Base-by-base conservation (phyloP, 75 land plant genomes). In the Azolla pinnata region DNA sequence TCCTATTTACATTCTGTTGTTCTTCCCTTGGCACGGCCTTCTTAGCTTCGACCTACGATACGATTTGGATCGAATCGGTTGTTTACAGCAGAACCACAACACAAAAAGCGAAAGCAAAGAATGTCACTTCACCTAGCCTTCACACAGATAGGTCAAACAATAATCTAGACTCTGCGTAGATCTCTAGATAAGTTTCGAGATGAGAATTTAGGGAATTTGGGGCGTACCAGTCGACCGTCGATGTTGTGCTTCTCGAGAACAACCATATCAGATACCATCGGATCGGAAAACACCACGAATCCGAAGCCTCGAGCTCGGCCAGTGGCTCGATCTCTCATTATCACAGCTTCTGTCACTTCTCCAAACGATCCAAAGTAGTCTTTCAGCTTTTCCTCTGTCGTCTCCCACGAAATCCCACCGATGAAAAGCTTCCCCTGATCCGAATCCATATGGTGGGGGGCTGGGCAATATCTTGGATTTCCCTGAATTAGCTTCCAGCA, bases 261-360 rank as follows among this genome's bases (percentile, higher is more conserved):
- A 63, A 90, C 97, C 30, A 73, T 67, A 25, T 90, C 97, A 20
- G 97, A 92, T 67, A 87, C 85, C 25, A 75, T 54, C 0, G 97
- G 85, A 62, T 90, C 93, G 20, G 92, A 76, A 67, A 87, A 90
- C 45, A 90, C 86, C 14, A 90, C 74, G 45, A 90, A 90, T 2
- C 97, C 97, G 62, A 90, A 90, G 9, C 97, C 97, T 35, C 97
- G 85, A 29, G 92, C 97, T n/a, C 97, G 88, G 2, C 97, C 93
- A 21, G 97, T 90, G 53, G 78, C 67, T 45, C 97, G 78, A 74
- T 90, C 97, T 76, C 78, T 86, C 97, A 90, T 90, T 51, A 90
- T 90, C 29, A 90, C 88, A 17, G 97, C 84, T 64, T 90, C 97
- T 44, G 79, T 70, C 27, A 90, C 92, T 56, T 90, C 97, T 10